Percentiles rank a stretch among this genome's conserved stretches.
These are phyloP conservation scores for Eugenia klotzschiana DNA, from an alignment of 441 rosid genomes.

Conservation along the genomic window DNA sequence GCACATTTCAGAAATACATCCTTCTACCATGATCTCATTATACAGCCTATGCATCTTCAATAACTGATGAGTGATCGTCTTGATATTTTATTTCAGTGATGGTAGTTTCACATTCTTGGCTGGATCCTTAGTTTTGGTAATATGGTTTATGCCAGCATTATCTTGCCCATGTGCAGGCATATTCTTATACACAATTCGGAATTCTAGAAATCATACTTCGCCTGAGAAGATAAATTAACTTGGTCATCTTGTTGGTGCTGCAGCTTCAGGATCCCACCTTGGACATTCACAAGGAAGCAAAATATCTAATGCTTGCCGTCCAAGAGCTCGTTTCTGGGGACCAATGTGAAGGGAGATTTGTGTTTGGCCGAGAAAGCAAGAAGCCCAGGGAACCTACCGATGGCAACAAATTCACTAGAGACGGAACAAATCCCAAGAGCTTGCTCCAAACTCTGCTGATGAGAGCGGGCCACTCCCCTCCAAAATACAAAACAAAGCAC, in stretches of 20 bases:
- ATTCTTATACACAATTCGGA: background rate
- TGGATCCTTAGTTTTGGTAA: background rate
- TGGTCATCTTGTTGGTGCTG: background rate
- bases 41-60: background rate
- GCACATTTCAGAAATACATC: background rate
- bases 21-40: background rate
- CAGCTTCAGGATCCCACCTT: constrained; percentile 70
- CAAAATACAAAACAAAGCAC: constrained; percentile 90
- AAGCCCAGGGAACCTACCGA: constrained; percentile 40
- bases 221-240: background rate
- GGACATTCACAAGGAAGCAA: constrained; percentile 83
- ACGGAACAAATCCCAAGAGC: constrained; percentile 90
- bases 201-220: background rate
- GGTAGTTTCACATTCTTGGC: background rate
- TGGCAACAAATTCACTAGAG: constrained; percentile 48
- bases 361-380: constrained; percentile 77
- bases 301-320: constrained; percentile 78
- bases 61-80: background rate
- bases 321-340: constrained; percentile 90
- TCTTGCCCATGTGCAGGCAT: background rate
- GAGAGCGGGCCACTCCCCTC: constrained; percentile 98
- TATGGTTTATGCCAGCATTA: background rate
- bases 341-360: constrained; percentile 93
- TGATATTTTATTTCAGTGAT: background rate
- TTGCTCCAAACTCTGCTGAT: constrained; percentile 83